A percentile compares a stretch with the other conserved stretches of the same genome.
These are phyloP conservation scores for Pseudocercospora eumusae DNA, from an alignment of 2,329 filamentous ascomycete species.

Conservation along the genomic window DNA sequence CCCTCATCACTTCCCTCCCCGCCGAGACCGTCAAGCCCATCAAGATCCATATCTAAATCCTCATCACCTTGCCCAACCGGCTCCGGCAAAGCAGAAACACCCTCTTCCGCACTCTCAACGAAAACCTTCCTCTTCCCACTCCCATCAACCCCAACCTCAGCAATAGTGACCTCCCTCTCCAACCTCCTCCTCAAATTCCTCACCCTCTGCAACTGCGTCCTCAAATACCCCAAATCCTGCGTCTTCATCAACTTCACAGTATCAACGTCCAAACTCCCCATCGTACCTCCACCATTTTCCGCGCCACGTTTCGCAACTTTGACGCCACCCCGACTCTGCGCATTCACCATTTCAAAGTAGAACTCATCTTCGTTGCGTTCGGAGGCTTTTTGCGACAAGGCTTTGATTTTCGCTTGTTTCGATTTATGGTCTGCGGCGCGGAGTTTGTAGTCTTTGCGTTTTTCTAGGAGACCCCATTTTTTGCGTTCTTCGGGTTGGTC, in stretches of 20 bases:
- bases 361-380: slow-evolving; percentile 68
- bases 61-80: slow-evolving; percentile 12
- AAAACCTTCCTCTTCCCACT: slow-evolving; percentile 44
- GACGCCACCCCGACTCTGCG: slow-evolving; percentile 50
- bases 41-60: slow-evolving; percentile 30
- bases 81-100: slow-evolving; percentile 8
- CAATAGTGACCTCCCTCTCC: slow-evolving; percentile 39
- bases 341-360: slow-evolving; percentile 64
- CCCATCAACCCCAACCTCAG: slow-evolving; percentile 44
- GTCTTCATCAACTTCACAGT: slow-evolving; percentile 66
- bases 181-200: slow-evolving; percentile 56
- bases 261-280: slow-evolving; percentile 52
- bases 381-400: slow-evolving; percentile 60
- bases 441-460: slow-evolving; percentile 80
- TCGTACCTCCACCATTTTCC: slow-evolving; percentile 36
- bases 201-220: slow-evolving; percentile 59
- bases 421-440: slow-evolving; percentile 64
- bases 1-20: slow-evolving; percentile 27
- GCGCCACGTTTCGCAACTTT: slow-evolving; percentile 51
- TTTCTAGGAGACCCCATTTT: slow-evolving; percentile 90
- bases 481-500: slow-evolving; percentile 80
- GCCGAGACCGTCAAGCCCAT: slow-evolving; percentile 28
- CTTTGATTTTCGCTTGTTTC: slow-evolving; percentile 62
- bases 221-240: slow-evolving; percentile 63
- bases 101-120: slow-evolving; percentile 38